Evolutionary conservation across 129 eudicot genomes (phyloP).

Genomic region (Centaurea solstitialis): DNA sequence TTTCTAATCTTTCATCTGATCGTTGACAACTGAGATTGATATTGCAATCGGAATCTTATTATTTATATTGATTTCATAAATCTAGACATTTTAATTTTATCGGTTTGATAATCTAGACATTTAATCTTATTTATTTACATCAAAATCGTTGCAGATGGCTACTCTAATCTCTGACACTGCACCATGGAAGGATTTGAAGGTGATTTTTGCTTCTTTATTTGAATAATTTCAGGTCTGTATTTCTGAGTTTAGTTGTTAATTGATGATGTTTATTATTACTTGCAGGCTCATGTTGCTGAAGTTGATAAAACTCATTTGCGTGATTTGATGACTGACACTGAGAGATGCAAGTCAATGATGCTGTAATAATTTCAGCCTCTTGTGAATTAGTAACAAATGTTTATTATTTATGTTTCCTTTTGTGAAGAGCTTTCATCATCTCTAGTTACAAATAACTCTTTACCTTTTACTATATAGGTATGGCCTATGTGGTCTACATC

Average conservation of each 20-base stretch:
- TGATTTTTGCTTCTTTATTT: constrained; percentile 19
- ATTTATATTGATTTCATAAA: neutral
- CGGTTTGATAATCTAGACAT: constrained; percentile 4
- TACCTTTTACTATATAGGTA: neutral
- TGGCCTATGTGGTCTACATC: neutral
- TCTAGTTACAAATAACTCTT: neutral
- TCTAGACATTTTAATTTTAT: neutral
- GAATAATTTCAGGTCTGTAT: neutral
- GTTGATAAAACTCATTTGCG: constrained; percentile 91
- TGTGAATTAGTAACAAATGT: neutral
- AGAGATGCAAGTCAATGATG: constrained; percentile 86
- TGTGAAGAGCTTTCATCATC: neutral
- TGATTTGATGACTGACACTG: constrained; percentile 73
- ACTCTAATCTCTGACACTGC: constrained; percentile 72
- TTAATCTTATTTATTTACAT: too few relatives aligned
- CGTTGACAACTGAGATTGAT: neutral
- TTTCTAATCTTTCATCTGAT: neutral
- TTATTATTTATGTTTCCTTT: neutral
- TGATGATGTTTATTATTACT: constrained; percentile 6
- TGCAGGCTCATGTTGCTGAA: constrained; percentile 80
- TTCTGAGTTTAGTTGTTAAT: neutral
- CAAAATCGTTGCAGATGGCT: constrained; percentile 72
- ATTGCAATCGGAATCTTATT: constrained; percentile 5
- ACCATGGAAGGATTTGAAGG: constrained; percentile 85
- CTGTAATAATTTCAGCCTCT: constrained; percentile 45